Base-by-base conservation (phyloP, 2,329 filamentous ascomycete genomes). In the Thielaviopsis populi region DNA sequence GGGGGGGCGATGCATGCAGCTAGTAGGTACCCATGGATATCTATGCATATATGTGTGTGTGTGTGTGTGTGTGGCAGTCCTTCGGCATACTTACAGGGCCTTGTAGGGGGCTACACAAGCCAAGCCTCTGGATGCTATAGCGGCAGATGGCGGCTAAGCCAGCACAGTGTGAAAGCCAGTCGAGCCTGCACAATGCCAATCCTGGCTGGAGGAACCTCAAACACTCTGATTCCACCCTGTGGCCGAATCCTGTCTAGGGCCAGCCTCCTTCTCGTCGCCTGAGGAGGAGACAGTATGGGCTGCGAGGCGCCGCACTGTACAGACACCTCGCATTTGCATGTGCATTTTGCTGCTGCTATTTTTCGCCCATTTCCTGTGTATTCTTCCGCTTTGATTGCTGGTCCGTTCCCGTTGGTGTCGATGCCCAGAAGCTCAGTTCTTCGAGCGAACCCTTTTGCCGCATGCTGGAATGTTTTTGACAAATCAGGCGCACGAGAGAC, bases 391-490 rank as follows among this genome's bases (percentile, higher is more conserved):
- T 37, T 37, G 33, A 10, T 37, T 33, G 50, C 13, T 8, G 50
- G 27, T 56, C 50, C 24, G 46, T 30, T 13, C 50, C 50, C 50
- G 17, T 33, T 56, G 24, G 17, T 33, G 24, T 10, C 33, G 50
- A 37, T 37, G 27, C 50, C 24, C 15, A 33, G 10, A 56, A 7
- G 50, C 50, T 56, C n/a, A 56, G 50, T 37, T 56, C 50, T 33
- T 30, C 27, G n/a, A 17, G 27, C n/a, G 50, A 33, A 33, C 50
- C 27, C 27, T 7, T 24, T 33, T 56, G 27, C 50, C 50, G 50
- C 50, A 30, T 13, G 50, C 50, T 56, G 50, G n/a, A 56, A 56
- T 27, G 50, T 56, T 56, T 17, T 30, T 56, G 50, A 56, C 50
- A 33, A 56, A 56, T 56, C 27, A 15, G 24, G 50, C 33, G 50